These are phyloP conservation scores for Sarocladium kiliense DNA, from an alignment of 2,329 filamentous ascomycete species.

Conservation along the genomic window DNA sequence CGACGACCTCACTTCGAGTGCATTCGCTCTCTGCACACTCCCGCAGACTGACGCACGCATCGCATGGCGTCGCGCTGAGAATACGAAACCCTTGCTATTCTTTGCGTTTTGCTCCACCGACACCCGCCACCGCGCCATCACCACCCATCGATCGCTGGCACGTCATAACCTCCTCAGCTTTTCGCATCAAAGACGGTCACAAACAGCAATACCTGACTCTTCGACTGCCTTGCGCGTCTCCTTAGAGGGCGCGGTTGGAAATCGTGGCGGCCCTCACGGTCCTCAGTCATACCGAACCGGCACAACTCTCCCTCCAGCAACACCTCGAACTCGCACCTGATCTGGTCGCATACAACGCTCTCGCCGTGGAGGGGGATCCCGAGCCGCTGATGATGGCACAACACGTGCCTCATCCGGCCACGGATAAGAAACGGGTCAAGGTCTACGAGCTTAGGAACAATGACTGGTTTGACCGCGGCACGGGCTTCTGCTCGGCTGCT, in stretches of 20 bases:
- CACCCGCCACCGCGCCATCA: slow-evolving; percentile 7
- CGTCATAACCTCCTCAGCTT: neutral
- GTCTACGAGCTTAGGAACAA: slow-evolving; percentile 98
- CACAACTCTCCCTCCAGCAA: slow-evolving; percentile 55
- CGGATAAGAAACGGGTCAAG: slow-evolving; percentile 79
- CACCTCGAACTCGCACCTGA: slow-evolving; percentile 52
- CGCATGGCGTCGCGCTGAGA: slow-evolving; percentile 3
- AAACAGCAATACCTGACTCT: neutral
- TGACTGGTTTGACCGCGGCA: slow-evolving; percentile 98
- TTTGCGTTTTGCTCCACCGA: slow-evolving; percentile 9
- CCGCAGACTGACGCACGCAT: neutral
- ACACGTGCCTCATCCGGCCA: slow-evolving; percentile 62
- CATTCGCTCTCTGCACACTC: neutral
- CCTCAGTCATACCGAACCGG: slow-evolving; percentile 44
- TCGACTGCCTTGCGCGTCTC: slow-evolving; percentile 2
- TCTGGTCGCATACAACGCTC: slow-evolving; percentile 44
- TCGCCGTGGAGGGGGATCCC: slow-evolving; percentile 45
- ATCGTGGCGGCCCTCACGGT: slow-evolving; percentile 54
- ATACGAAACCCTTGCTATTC: neutral
- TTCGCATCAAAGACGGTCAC: neutral
- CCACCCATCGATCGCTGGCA: neutral
- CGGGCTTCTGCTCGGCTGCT: slow-evolving; percentile 85
- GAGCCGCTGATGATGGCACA: slow-evolving; percentile 68
- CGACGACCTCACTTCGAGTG: neutral
- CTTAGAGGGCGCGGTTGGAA: slow-evolving; percentile 17